Evolutionary conservation across 768 basidiomycete species (phyloP), one percentile per base, ranked within the genome.

Genomic region (Infundibulicybe gibba): DNA sequence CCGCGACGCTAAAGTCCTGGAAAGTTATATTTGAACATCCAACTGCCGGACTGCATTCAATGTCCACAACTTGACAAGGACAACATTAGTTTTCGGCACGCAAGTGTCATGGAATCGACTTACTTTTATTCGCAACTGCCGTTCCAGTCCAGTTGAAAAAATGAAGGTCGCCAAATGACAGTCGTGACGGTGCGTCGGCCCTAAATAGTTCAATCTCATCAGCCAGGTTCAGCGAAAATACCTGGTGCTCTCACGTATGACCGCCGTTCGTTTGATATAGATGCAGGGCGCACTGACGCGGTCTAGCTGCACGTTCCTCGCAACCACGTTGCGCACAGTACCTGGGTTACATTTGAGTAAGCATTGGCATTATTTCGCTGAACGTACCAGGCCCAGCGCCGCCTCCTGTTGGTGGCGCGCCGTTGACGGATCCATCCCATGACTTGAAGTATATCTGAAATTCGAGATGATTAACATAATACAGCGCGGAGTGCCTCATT

Each of bases 371-470:
- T 15, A n/a, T 14, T 32, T 17, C n/a, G n/a, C 19, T 33, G 6
- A 15, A 47, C 65, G 25, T 45, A 75, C 77, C 76, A 44, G 66
- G 54, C 10, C 75, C 80, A 14, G 75, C 80, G 11, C 80, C 79
- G 6, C 80, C 80, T 5, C 76, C 77, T 20, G 75, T 79, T 1
- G 79, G 79, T 6, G 80, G 80, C 8, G 60, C 58, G 2, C 80
- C 79, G 49, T 77, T 70, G 10, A 75, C 68, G 2, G 70, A 65
- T 2, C 72, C 77, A 25, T 71, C 71, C 77, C 78, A 81, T 1
- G 76, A 71, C 59, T 81, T 80, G 59, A 80, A 72, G 59, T 79
- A 80, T 5, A 78, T 70, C 77, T 79, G 44, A 21, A 43, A 32
- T 16, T 34, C 21, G 32, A n/a, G n/a, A n/a, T n/a, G 43, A 21